Percentiles rank a stretch among this genome's conserved stretches.
phyloP scores from a whole-genome alignment of 805 yeast species.

The Lachancea nothofagi region DNA sequence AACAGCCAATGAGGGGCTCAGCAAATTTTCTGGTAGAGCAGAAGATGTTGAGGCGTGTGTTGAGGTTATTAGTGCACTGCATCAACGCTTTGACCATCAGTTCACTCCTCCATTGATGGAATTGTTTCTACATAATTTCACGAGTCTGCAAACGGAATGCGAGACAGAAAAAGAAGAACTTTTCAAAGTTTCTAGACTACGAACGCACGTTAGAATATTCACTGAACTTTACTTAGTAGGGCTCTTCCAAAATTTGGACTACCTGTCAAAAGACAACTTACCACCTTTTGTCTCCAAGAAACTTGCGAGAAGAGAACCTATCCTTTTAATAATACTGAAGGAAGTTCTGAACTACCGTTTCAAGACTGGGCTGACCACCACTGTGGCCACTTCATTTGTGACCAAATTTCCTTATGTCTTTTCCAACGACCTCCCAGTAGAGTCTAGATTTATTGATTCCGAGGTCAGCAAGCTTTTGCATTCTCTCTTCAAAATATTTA shows the following conservation, averaged over 20 bases:
- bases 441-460: slow-evolving; percentile 28
- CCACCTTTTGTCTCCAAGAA: slow-evolving; percentile 41
- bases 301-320: slow-evolving; percentile 33
- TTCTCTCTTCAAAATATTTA: slow-evolving; percentile 39
- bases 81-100: slow-evolving; percentile 57
- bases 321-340: slow-evolving; percentile 40
- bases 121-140: slow-evolving; percentile 39
- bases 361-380: slow-evolving; percentile 31
- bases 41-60: slow-evolving; percentile 60
- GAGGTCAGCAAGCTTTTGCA: slow-evolving; percentile 28
- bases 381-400: slow-evolving; percentile 44
- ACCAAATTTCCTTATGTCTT: slow-evolving; percentile 41
- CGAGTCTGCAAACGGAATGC: slow-evolving; percentile 26
- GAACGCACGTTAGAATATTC: slow-evolving; percentile 44
- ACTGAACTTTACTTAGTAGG: slow-evolving; percentile 58
- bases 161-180: slow-evolving; percentile 40
- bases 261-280: slow-evolving; percentile 35
- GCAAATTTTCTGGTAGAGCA: slow-evolving; percentile 41
- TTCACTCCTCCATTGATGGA: slow-evolving; percentile 49
- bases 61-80: slow-evolving; percentile 65
- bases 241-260: slow-evolving; percentile 43
- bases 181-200: slow-evolving; percentile 39
- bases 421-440: slow-evolving; percentile 25
- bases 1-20: slow-evolving; percentile 57
- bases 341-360: slow-evolving; percentile 42